Evolutionary conservation across 345 rosid species (phyloP), one percentile per base, ranked within the genome.

Genomic region (Adansonia digitata): DNA sequence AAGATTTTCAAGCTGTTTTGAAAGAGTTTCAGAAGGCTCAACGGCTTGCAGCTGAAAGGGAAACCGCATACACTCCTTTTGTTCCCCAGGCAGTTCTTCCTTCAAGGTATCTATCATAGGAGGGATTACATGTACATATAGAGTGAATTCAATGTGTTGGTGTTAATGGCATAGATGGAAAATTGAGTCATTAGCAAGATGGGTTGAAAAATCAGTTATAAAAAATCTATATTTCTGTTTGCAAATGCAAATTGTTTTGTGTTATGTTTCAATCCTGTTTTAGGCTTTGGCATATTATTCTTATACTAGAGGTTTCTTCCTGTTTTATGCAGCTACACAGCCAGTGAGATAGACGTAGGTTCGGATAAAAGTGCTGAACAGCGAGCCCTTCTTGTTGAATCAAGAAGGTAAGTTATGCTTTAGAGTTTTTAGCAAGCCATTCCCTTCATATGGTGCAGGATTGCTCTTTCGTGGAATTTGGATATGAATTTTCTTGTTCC

Each of bases 21-120:
- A 92, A 85, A 80, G 99, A 96, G 87, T 96, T 93, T 84, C 99
- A 92, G 85, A 96, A 96, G 85, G 97, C 98, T 70, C 98, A 96
- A 63, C 88, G 93, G 86, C 90, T 95, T n/a, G 92, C 99, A 24
- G 97, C 98, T 52, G 97, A 91, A 85, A 88, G 97, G 77, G 99
- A 96, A 90, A 96, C 91, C 1, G 89, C 97, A 1, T 94, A 91
- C 71, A 76, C 97, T 75, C 92, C 97, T 22, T 89, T 87, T 53
- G 87, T 84, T 86, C 90, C 94, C 71, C 92, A 91, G 83, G 81
- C 81, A 45, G 80, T 24, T 72, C 82, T 84, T 84, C 88, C 91
- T 73, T 88, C 94, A 31, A 88, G 97, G 97, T 94, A 82, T 76
- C n/a, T 77, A 29, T 51, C 78, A 29, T 51, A 2, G 66, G 49